Conservation (phyloP, 192 early-diverging fungal genomes). For the Gaertneriomyces sp. region DNA sequence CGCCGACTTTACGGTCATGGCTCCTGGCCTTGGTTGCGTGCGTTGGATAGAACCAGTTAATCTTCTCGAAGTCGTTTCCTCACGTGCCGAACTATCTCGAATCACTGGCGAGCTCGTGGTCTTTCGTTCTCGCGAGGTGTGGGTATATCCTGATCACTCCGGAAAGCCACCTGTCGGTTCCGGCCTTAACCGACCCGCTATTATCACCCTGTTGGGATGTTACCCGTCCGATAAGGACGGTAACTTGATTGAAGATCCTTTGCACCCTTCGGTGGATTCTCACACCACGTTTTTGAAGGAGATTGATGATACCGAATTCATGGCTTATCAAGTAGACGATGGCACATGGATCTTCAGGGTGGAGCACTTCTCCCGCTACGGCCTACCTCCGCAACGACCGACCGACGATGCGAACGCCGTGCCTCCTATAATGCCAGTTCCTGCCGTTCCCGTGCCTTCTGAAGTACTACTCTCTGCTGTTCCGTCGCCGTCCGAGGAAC, state of each 20-base stretch:
- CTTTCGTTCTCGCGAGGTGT: constrained; percentile 63
- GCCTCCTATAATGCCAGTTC: too few species aligned
- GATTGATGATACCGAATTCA: constrained; percentile 74
- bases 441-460: too few species aligned
- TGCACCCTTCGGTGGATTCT: constrained; percentile 64
- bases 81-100: constrained; percentile 43
- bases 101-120: constrained; percentile 82
- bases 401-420: too few species aligned
- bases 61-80: constrained; percentile 55
- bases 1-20: constrained; percentile 69
- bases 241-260: constrained; percentile 58
- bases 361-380: constrained; percentile 78
- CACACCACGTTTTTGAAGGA: constrained; percentile 67
- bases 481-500: too few species aligned
- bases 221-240: constrained; percentile 82
- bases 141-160: constrained; percentile 79
- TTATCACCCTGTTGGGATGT: constrained; percentile 72
- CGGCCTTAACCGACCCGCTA: constrained; percentile 85
- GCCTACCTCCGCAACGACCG: constrained; percentile 35
- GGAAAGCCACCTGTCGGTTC: constrained; percentile 76
- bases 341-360: constrained; percentile 93
- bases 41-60: constrained; percentile 79
- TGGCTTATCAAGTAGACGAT: constrained; percentile 64
- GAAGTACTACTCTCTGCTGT: too few species aligned
- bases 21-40: constrained; percentile 69